Evolutionary conservation across 495 filamentous ascomycete species (phyloP).

Genomic region (Clohesyomyces aquaticus): DNA sequence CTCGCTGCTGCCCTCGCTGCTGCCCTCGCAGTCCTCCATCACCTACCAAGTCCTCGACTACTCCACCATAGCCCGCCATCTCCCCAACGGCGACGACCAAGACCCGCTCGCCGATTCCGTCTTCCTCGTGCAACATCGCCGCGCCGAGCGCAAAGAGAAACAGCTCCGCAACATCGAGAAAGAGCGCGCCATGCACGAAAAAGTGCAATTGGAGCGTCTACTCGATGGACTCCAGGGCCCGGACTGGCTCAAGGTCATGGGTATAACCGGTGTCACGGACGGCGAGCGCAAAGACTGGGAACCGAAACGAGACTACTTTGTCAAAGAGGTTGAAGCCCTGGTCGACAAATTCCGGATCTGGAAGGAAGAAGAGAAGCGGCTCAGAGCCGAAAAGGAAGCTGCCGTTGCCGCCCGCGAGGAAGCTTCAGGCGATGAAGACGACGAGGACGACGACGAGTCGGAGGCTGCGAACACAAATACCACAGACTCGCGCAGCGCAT

Average conservation of each 20-base stretch:
- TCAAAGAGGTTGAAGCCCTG: slow-evolving; percentile 74
- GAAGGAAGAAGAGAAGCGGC: slow-evolving; percentile 86
- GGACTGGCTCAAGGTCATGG: slow-evolving; percentile 93
- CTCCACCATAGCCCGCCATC: slow-evolving; percentile 53
- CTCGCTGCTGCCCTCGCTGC: slow-evolving; percentile 53
- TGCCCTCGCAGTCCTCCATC: slow-evolving; percentile 54
- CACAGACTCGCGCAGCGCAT: not conserved
- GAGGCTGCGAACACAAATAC: not conserved
- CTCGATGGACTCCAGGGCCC: slow-evolving; percentile 85
- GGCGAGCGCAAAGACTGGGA: slow-evolving; percentile 82
- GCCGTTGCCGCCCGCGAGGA: slow-evolving; percentile 49
- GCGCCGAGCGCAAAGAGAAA: slow-evolving; percentile 85
- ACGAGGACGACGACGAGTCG: slow-evolving; percentile 44
- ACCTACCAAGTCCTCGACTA: slow-evolving; percentile 62
- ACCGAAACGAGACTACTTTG: slow-evolving; percentile 80
- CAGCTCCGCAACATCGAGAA: slow-evolving; percentile 91
- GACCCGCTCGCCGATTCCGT: slow-evolving; percentile 73
- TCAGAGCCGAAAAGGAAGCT: slow-evolving; percentile 69
- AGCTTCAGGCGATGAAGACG: slow-evolving; percentile 46
- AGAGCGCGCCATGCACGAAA: slow-evolving; percentile 88
- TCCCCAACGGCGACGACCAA: slow-evolving; percentile 38
- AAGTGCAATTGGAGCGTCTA: slow-evolving; percentile 80
- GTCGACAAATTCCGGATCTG: slow-evolving; percentile 85
- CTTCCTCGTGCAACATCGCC: slow-evolving; percentile 72
- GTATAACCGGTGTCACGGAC: slow-evolving; percentile 84